These are phyloP conservation scores for Plantago major DNA, from an alignment of 257 asterid genomes.

Conservation along the genomic window DNA sequence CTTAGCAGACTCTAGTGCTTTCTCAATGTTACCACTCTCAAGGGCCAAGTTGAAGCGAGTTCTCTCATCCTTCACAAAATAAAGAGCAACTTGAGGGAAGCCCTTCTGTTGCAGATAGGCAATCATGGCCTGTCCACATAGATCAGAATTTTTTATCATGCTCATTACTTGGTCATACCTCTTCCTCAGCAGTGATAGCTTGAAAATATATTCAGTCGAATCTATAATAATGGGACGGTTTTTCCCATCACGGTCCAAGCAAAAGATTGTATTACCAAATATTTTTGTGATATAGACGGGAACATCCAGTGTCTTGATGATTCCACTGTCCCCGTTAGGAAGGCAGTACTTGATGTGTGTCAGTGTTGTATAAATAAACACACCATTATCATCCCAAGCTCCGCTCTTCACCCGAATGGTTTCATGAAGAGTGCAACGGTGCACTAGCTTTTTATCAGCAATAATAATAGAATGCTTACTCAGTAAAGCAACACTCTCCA, in stretches of 20 bases:
- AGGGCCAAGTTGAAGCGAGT: constrained; percentile 90
- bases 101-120: constrained; percentile 99
- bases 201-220: constrained; percentile 83
- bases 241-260: constrained; percentile 97
- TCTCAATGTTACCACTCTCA: constrained; percentile 91
- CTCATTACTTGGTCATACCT: constrained; percentile 91
- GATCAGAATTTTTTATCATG: constrained; percentile 86
- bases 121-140: constrained; percentile 99
- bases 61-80: constrained; percentile 94
- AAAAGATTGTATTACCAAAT: constrained; percentile 77
- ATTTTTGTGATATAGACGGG: constrained; percentile 89
- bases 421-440: constrained; percentile 97
- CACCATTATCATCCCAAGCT: constrained; percentile 98
- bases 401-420: constrained; percentile 99
- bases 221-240: constrained; percentile 84
- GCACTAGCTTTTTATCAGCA: constrained; percentile 86
- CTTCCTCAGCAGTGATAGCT: constrained; percentile 69
- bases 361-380: constrained; percentile 82
- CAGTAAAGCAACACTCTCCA: constrained; percentile 88
- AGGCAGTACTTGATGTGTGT: constrained; percentile 96
- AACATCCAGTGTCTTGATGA: constrained; percentile 82
- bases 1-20: constrained; percentile 90
- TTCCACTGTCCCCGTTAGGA: constrained; percentile 97
- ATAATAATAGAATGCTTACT: constrained; percentile 96
- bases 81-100: constrained; percentile 95